Evolutionary conservation across 306 rosid species (phyloP), one percentile per base, ranked within the genome.

Genomic region (Rosa lucieae): DNA sequence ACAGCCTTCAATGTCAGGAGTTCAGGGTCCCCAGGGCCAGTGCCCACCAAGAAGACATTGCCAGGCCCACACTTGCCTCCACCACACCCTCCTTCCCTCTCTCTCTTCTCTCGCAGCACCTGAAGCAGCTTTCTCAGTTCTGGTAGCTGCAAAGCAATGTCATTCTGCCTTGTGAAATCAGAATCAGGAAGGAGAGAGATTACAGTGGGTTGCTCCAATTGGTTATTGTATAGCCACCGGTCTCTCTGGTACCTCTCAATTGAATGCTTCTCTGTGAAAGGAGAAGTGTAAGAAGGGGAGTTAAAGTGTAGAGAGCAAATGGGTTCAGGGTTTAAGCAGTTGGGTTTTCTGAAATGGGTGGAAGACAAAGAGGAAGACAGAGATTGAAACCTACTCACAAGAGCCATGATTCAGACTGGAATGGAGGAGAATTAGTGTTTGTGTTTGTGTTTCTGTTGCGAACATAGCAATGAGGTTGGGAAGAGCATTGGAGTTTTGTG

Each of bases 21-120:
- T 73, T 92, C 97, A 23, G 99, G 94, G 78, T 95, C 98, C 59
- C 99, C 98, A 29, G 99, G 99, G 1, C 99, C 99, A 0, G 99
- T 95, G 26, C 98, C 99, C 40, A 95, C 98, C 85, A 92, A 76
- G 82, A 87, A 92, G 69, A 95, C 99, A 79, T 92, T 81, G 71
- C 99, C 99, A 0, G 83, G 87, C 17, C 80, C 85, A 75, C 88
- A 83, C 3, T 76, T 75, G 13, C 80, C 89, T 77, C 79, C 89
- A 59, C 83, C 74, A 51, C 86, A 77, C 10, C 84, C 86, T 46
- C 89, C 87, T 79, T 84, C 88, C 37, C 81, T 79, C 26, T 79
- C 86, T 67, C 98, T 88, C 88, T 91, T 95, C 74, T 85, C 91
- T 46, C 81, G 90, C 58, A 92, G 79, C 65, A 95, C 98, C 77